A percentile compares a stretch with the other conserved stretches of the same genome.
These are phyloP conservation scores for Neocucurbitaria cava DNA, from an alignment of 2,329 filamentous ascomycete species.

Conservation along the genomic window DNA sequence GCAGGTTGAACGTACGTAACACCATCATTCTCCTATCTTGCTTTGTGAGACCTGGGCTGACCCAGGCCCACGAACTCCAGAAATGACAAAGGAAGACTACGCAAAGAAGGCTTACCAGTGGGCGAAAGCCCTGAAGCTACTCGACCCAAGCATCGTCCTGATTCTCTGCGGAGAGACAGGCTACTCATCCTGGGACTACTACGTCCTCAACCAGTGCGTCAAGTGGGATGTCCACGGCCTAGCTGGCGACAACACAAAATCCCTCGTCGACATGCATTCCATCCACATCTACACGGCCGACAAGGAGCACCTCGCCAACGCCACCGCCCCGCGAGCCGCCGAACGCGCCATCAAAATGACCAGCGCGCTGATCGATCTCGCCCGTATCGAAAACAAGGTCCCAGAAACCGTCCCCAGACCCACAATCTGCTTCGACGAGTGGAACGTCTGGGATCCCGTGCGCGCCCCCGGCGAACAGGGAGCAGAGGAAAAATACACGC, in stretches of 20 bases:
- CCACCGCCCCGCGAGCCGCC: constrained; percentile 68
- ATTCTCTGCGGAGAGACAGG: constrained; percentile 78
- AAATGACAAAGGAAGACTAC: constrained; percentile 74
- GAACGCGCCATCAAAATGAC: constrained; percentile 78
- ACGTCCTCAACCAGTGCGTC: constrained; percentile 74
- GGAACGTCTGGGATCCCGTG: constrained; percentile 82
- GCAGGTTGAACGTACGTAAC: constrained; percentile 50
- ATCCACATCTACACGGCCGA: constrained; percentile 80
- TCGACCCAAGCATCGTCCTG: constrained; percentile 72
- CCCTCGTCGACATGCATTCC: constrained; percentile 78
- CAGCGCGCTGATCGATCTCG: constrained; percentile 73
- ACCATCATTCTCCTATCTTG: not conserved
- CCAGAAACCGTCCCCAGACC: constrained; percentile 66
- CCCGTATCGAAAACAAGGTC: constrained; percentile 71
- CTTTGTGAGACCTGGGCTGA: not conserved
- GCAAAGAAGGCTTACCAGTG: constrained; percentile 73
- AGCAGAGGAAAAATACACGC: constrained; percentile 73
- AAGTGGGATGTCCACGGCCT: constrained; percentile 60
- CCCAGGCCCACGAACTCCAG: constrained; percentile 29
- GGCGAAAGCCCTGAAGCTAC: constrained; percentile 74
- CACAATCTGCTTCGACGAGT: constrained; percentile 83
- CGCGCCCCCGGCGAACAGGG: constrained; percentile 74
- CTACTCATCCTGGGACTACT: constrained; percentile 72
- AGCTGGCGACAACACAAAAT: constrained; percentile 53
- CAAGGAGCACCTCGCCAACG: constrained; percentile 49